Base-by-base conservation (phyloP, 805 yeast genomes). In the Monosporozyma solicola region DNA sequence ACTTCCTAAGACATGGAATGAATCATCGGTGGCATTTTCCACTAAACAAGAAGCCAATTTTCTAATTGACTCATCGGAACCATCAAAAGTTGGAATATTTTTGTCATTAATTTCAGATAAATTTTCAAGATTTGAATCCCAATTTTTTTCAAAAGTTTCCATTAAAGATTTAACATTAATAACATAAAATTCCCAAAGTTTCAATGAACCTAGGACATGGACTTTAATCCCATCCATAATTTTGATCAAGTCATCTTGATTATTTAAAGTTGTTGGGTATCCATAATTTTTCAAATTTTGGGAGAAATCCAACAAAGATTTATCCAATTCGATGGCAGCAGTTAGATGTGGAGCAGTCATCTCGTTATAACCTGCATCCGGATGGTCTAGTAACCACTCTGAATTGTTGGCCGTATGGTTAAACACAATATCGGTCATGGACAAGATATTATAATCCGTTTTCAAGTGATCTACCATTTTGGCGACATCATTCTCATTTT, bases 381-480 rank as follows among this genome's bases (percentile, higher is more conserved):
- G 97, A 60, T 87, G 90, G 2, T 83, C 85, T 45, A 79, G 71
- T 35, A 94, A 69, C 99, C 99, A 92, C 0, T 62, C 68, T 0
- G 98, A 89, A 69, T 92, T 88, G 65, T 87, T 78, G 2, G 98
- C 97, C 0, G 98, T 92, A 65, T 92, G 99, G 66, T 92, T 92
- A 76, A 90, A 83, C 1, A 92, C 98, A 32, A 94, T 84, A 68
- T 92, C 99, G 1, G 97, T 88, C 72, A 92, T 73, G 0, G 96
- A 77, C 44, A 92, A 73, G 54, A 92, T 76, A 5, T 79, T 79
- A 59, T 84, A 75, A 27, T 83, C 71, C 22, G 71, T 59, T 58
- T 82, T 81, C 61, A 85, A 69, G 7, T 65, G 60, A 1, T 67
- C 51, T 3, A 86, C 78, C 64, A 87, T 73, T 3, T 63, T 50